Evolutionary conservation across 2,329 filamentous ascomycete species (phyloP), one percentile per base, ranked within the genome.

Genomic region (Raffaelea albimanens): DNA sequence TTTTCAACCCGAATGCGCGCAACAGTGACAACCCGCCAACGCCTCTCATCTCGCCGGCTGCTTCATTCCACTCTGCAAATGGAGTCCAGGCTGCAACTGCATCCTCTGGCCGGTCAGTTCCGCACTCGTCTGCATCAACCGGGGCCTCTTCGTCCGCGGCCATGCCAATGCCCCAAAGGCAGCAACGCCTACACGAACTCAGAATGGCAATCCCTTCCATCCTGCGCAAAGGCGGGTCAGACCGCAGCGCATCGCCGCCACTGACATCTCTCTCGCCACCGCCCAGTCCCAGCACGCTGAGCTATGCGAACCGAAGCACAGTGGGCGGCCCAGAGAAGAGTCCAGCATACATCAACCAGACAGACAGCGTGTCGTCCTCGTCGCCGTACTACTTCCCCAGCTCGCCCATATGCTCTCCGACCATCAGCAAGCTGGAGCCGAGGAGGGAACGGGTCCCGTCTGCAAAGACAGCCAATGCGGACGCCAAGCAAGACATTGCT

Each of bases 1-100:
- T 29, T 13, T 29, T 29, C 25, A 7, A 29, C 13, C 25, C 25
- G 7, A 34, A 34, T 34, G 7, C 52, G 25, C 54, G 57, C 47
- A 53, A 62, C 38, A 47, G 46, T 49, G 55, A 5, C 50, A 57
- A 2, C 54, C 47, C 60, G n/a, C 65, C 63, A 0, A 67, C 68
- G 14, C 68, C 67, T 2, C 58, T 74, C 0, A 67, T 70, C 40
- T 66, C 69, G 1, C 63, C 69, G 0, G 57, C 61, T 1, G 49
- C 57, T 8, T 64, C 65, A 1, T 47, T 44, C 38, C 40, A n/a
- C 14, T 49, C 49, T 1, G 46, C 33, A 1, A 40, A 22, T 3
- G 49, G 46, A 5, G 39, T 21, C 39, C 33, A 44, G 11, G 31
- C 46, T 9, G 31, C 13, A 5, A 29, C 25, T 7, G 25, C 25